These are phyloP conservation scores for Chalciporus sp. DNA, from an alignment of 1,284 basidiomycete genomes.

Conservation along the genomic window DNA sequence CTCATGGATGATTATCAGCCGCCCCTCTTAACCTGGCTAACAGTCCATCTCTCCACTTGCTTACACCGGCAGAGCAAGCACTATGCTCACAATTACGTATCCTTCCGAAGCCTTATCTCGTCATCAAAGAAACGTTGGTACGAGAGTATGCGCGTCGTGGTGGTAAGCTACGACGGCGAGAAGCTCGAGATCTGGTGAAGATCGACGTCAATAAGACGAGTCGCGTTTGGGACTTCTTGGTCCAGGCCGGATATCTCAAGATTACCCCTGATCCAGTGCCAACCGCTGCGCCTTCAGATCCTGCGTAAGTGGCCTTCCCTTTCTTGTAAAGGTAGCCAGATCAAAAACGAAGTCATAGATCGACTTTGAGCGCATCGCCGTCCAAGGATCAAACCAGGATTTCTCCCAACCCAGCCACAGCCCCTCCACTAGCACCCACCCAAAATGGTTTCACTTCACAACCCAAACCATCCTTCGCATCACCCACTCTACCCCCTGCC, in stretches of 20 bases:
- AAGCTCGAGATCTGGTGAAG: conserved; percentile 87
- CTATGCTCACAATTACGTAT: conserved; percentile 90
- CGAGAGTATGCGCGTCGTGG: conserved; percentile 89
- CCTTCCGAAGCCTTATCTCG: conserved; percentile 88
- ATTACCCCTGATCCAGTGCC: conserved; percentile 51
- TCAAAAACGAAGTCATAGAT: conserved; percentile 14
- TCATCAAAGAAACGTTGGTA: conserved; percentile 90
- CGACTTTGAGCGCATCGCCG: conserved; percentile 39
- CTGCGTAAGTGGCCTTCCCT: conserved; percentile 16
- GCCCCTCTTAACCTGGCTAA: conserved; percentile 86
- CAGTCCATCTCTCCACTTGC: conserved; percentile 83
- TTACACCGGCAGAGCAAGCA: conserved; percentile 82
- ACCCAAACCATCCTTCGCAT: conserved; percentile 23
- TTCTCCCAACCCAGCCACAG: conserved; percentile 30
- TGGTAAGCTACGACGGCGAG: conserved; percentile 81
- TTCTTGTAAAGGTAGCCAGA: neutral
- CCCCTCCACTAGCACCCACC: conserved; percentile 22
- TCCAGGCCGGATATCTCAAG: conserved; percentile 74
- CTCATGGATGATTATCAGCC: conserved; percentile 39
- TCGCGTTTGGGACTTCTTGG: conserved; percentile 87
- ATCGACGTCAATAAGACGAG: conserved; percentile 92
- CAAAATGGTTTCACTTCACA: conserved; percentile 25
- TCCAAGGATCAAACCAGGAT: conserved; percentile 40
- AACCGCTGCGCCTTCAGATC: conserved; percentile 22
- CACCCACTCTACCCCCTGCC: conserved; percentile 25